Conservation (phyloP, 306 rosid genomes). For the Rubus idaeus region DNA sequence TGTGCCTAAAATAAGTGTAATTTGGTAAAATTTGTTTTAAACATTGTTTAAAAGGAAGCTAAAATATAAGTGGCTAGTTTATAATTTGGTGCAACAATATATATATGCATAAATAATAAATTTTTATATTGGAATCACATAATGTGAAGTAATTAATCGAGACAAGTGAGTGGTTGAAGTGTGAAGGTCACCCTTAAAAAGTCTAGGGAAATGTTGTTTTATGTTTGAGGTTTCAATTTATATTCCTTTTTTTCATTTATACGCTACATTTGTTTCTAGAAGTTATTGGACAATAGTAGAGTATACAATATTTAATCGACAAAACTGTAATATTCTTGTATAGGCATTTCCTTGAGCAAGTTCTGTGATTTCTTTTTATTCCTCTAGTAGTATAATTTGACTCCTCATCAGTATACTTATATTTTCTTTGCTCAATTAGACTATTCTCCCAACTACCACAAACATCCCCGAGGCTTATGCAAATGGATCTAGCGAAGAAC, state of each 20-base stretch:
- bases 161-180: neutral
- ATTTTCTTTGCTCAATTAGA: conserved; percentile 39
- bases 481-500: conserved; percentile 82
- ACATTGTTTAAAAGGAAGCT: neutral
- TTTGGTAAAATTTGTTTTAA: neutral
- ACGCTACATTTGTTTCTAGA: neutral
- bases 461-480: conserved; percentile 92
- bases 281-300: neutral
- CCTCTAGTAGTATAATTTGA: neutral
- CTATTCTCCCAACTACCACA: conserved; percentile 72
- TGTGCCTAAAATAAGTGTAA: neutral
- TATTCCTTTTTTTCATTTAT: neutral
- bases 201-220: neutral
- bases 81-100: neutral
- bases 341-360: neutral
- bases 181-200: neutral
- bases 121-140: neutral
- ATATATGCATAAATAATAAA: neutral
- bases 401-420: neutral
- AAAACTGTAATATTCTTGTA: neutral
- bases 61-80: neutral
- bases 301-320: neutral
- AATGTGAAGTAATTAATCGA: neutral
- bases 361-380: neutral
- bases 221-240: neutral